These are phyloP conservation scores for Phaffomyces opuntiae DNA, from an alignment of 805 yeast genomes.

Conservation along the genomic window DNA sequence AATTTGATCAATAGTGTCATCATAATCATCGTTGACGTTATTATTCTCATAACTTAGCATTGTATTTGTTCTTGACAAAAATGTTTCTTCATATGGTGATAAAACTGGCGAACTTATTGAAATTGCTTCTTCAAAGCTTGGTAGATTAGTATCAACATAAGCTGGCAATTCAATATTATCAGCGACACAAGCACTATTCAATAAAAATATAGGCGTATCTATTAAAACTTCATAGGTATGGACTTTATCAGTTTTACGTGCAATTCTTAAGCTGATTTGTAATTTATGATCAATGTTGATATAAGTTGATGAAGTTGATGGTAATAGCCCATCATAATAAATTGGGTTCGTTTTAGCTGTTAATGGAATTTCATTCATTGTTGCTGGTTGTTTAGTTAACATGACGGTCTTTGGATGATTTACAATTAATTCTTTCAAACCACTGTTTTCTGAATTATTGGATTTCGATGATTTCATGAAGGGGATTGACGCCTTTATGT, in stretches of 20 bases:
- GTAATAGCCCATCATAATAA: constrained; percentile 23
- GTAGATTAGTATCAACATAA: constrained; percentile 32
- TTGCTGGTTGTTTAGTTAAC: constrained; percentile 9
- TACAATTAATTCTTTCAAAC: constrained; percentile 4
- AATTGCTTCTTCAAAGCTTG: constrained; percentile 61
- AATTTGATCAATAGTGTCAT: constrained; percentile 14
- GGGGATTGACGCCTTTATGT: constrained; percentile 12
- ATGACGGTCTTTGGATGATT: constrained; percentile 3
- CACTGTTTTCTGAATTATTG: not conserved
- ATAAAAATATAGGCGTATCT: constrained; percentile 61
- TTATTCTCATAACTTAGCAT: not conserved
- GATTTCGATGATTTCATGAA: constrained; percentile 18
- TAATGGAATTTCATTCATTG: constrained; percentile 6
- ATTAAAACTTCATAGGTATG: constrained; percentile 78
- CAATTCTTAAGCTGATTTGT: constrained; percentile 63
- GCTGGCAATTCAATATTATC: constrained; percentile 34
- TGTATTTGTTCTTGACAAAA: constrained; percentile 19
- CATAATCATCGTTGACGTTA: constrained; percentile 12
- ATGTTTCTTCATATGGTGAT: constrained; percentile 16
- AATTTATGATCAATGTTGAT: constrained; percentile 59
- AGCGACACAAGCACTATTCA: constrained; percentile 35
- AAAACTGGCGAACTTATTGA: constrained; percentile 23
- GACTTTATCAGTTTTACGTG: constrained; percentile 44
- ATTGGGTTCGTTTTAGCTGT: constrained; percentile 8
- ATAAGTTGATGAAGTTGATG: constrained; percentile 57